These are phyloP conservation scores for Chaetomiaceae sp. DNA, from an alignment of 2,329 filamentous ascomycete species.

Conservation along the genomic window DNA sequence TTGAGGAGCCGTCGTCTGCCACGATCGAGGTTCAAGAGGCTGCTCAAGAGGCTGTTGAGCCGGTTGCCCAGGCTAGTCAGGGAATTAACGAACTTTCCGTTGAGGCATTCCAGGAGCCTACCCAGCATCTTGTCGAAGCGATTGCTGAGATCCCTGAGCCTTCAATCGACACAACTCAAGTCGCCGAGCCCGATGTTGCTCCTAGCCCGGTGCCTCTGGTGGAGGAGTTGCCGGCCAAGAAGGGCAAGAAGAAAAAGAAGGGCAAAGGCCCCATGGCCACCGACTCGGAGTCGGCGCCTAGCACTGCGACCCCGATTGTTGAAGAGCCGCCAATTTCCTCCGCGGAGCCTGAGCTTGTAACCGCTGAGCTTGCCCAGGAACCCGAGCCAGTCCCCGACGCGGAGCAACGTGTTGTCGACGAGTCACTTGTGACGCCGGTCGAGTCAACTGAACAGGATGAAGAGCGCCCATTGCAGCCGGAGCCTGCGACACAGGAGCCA, in stretches of 20 bases:
- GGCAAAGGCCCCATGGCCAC: constrained; percentile 7
- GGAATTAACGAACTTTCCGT: neutral
- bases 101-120: neutral
- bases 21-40: neutral
- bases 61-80: neutral
- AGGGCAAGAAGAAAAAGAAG: constrained; percentile 30
- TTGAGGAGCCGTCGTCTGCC: neutral
- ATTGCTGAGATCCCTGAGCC: neutral
- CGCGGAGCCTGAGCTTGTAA: neutral
- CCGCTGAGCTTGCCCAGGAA: neutral
- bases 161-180: neutral
- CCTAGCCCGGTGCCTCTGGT: neutral
- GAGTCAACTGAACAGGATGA: no score
- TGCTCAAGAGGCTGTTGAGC: neutral
- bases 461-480: no score
- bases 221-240: constrained; percentile 19
- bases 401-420: no score
- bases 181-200: neutral
- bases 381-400: no score
- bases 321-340: neutral
- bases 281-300: constrained; percentile 2
- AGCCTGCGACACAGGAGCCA: no score
- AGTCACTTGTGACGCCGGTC: no score
- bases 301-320: neutral
- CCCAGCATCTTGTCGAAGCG: neutral